These are phyloP conservation scores for Aquilaria malaccensis DNA, from an alignment of 345 rosid species.

Conservation along the genomic window DNA sequence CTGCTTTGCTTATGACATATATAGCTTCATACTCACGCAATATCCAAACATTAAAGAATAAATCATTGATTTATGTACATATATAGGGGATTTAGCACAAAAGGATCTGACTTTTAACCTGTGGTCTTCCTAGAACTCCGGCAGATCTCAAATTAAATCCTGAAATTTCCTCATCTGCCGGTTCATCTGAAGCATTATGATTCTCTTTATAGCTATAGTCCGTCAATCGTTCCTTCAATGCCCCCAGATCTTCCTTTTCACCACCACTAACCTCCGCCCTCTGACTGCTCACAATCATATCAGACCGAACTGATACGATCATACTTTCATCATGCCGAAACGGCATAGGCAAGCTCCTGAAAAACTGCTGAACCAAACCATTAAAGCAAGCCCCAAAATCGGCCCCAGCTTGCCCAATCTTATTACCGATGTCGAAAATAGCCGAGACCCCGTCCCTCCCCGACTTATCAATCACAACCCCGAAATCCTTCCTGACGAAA, in stretches of 20 bases:
- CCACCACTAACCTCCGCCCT: conserved; percentile 14
- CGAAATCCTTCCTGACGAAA: conserved; percentile 38
- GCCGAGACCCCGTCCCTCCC: conserved; percentile 51
- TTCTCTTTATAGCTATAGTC: conserved; percentile 32
- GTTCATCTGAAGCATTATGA: conserved; percentile 24
- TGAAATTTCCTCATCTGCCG: conserved; percentile 41
- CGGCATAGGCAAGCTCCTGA: conserved; percentile 61
- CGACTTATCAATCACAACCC: conserved; percentile 31
- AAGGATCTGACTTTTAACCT: conserved; percentile 31
- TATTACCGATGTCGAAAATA: conserved; percentile 65
- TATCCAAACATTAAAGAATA: background rate
- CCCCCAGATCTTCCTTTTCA: conserved; percentile 25
- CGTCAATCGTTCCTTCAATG: conserved; percentile 38
- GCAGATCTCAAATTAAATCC: conserved; percentile 45
- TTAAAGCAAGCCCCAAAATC: conserved; percentile 74
- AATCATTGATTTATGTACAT: background rate
- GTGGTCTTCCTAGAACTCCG: conserved; percentile 53
- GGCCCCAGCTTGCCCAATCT: conserved; percentile 86
- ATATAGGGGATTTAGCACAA: background rate
- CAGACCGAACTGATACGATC: conserved; percentile 23
- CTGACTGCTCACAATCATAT: conserved; percentile 22
- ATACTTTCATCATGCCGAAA: conserved; percentile 48
- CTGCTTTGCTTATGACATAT: background rate
- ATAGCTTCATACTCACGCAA: background rate
- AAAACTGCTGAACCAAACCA: conserved; percentile 75